Evolutionary conservation across 176 grass and related monocot genomes (phyloP).

Genomic region (Triticum monococcum): DNA sequence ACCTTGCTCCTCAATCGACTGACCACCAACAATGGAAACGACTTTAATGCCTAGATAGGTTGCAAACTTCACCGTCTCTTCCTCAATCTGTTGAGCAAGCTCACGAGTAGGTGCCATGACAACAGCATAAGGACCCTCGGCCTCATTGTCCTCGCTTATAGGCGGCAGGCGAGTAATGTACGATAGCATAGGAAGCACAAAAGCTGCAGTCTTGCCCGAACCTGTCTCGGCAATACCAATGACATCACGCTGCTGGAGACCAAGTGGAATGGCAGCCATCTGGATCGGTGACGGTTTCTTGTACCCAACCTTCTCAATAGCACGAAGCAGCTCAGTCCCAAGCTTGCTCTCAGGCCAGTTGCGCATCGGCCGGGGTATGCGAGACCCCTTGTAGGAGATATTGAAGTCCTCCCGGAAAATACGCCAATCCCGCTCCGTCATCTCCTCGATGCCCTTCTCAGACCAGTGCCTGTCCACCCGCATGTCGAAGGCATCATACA

Average conservation of each 20-base stretch:
- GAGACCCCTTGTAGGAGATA: conserved; percentile 94
- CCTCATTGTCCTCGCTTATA: conserved; percentile 92
- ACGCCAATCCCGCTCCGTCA: conserved; percentile 90
- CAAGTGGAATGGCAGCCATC: conserved; percentile 95
- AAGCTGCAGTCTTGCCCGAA: conserved; percentile 94
- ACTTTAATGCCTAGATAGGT: conserved; percentile 94
- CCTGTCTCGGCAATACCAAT: conserved; percentile 96
- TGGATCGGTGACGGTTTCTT: conserved; percentile 87
- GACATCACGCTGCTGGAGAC: conserved; percentile 95
- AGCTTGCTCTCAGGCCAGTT: conserved; percentile 91
- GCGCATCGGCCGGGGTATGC: conserved; percentile 82
- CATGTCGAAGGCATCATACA: conserved; percentile 96
- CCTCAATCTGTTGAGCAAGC: conserved; percentile 97
- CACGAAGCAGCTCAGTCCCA: conserved; percentile 65
- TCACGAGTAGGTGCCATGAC: conserved; percentile 97
- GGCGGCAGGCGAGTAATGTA: conserved; percentile 91
- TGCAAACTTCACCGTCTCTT: conserved; percentile 96
- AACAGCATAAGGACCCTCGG: conserved; percentile 95
- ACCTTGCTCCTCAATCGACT: conserved; percentile 97
- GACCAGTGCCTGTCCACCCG: conserved; percentile 91
- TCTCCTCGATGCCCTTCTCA: conserved; percentile 81
- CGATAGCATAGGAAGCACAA: conserved; percentile 91
- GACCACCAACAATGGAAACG: conserved; percentile 92
- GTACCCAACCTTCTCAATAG: conserved; percentile 85
- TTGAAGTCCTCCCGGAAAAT: conserved; percentile 98